Conservation (phyloP, 75 land plant genomes). For the Pinus taeda region DNA sequence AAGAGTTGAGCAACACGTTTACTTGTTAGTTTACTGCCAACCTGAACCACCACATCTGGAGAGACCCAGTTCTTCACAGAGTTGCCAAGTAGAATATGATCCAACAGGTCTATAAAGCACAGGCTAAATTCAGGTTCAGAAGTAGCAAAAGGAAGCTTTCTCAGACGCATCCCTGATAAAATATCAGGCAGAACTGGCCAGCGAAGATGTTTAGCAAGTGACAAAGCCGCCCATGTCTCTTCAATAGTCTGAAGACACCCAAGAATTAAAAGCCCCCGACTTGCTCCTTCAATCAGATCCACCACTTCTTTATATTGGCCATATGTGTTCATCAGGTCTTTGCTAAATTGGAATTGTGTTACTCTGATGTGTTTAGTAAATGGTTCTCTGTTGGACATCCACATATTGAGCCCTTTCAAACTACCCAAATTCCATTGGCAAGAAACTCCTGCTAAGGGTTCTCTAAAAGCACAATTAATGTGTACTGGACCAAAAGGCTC, state of each 20-base stretch:
- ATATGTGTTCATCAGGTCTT: constrained; percentile 4
- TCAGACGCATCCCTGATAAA: constrained; percentile 78
- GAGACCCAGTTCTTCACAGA: constrained; percentile 31
- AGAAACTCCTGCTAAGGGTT: no score
- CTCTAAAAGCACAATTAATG: no score
- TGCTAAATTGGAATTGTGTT: no score
- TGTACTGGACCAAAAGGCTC: no score
- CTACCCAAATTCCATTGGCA: no score
- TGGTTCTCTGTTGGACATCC: not conserved
- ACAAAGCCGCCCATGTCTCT: constrained; percentile 77
- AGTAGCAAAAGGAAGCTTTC: constrained; percentile 28
- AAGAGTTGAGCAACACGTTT: constrained; percentile 69
- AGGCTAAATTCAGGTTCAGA: no score
- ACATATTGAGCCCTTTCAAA: no score
- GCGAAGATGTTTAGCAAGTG: constrained; percentile 65
- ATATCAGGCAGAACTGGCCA: constrained; percentile 92
- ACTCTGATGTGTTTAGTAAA: no score
- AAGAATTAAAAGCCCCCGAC: constrained; percentile 62
- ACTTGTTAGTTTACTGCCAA: constrained; percentile 90
- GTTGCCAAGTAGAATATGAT: constrained; percentile 65
- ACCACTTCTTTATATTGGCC: constrained; percentile 40
- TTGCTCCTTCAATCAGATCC: constrained; percentile 43
- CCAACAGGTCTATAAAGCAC: no score
- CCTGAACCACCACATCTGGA: constrained; percentile 87
- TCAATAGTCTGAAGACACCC: constrained; percentile 60